A percentile compares a stretch with the other conserved stretches of the same genome.
Conservation (phyloP, 345 rosid genomes). For the Tarenaya hassleriana region DNA sequence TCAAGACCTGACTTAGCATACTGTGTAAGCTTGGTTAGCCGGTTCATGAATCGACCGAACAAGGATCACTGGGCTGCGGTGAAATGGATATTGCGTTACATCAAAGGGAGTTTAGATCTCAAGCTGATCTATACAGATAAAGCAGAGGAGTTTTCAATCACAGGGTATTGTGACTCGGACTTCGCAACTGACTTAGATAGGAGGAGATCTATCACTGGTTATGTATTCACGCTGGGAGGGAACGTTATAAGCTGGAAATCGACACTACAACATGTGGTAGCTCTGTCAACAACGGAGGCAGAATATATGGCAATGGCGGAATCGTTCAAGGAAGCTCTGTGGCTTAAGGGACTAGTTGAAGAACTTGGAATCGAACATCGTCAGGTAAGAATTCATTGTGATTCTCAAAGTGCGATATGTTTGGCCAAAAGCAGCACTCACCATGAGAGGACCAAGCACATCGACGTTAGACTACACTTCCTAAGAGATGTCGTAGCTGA, state of each 20-base stretch:
- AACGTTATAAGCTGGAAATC: no score
- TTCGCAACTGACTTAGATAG: not conserved
- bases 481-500: no score
- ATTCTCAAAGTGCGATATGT: no score
- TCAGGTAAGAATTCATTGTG: no score
- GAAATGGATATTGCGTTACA: not conserved
- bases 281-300: no score
- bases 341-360: not conserved
- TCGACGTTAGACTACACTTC: no score
- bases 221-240: no score
- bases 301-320: not conserved
- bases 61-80: constrained; percentile 4
- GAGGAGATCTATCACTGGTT: not conserved
- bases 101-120: not conserved
- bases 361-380: no score
- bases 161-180: not conserved
- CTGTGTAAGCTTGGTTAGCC: not conserved
- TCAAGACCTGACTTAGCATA: not conserved
- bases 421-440: no score
- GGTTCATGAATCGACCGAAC: not conserved
- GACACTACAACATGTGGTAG: no score
- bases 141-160: no score
- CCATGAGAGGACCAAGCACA: no score
- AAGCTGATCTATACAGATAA: not conserved
- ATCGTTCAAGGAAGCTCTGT: not conserved